Conservation (phyloP, 805 yeast genomes). For the Myxozyma geophila region DNA sequence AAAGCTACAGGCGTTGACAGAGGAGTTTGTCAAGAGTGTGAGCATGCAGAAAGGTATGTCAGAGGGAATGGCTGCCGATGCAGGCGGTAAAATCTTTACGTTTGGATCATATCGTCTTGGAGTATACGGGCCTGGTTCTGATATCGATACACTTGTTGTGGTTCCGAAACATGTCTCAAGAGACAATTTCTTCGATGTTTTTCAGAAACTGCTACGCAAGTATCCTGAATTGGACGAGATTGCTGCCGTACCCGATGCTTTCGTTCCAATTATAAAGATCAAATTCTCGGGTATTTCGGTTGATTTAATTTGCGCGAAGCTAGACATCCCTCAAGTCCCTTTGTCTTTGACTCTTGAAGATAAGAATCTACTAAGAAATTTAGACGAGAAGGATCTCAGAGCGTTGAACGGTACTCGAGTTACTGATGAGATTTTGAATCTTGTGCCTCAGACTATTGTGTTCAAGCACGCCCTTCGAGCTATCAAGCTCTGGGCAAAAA, state of each 20-base stretch:
- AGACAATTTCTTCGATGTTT: constrained; percentile 85
- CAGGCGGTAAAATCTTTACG: constrained; percentile 97
- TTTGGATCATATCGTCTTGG: constrained; percentile 94
- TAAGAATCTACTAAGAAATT: constrained; percentile 79
- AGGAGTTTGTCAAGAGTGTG: constrained; percentile 82
- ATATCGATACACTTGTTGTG: constrained; percentile 95
- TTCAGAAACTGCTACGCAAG: constrained; percentile 67
- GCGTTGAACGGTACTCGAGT: constrained; percentile 95
- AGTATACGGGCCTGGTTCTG: constrained; percentile 97
- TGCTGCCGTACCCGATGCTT: constrained; percentile 94
- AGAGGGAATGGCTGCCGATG: constrained; percentile 96
- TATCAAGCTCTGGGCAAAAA: constrained; percentile 95
- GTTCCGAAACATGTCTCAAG: constrained; percentile 94
- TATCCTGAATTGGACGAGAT: constrained; percentile 88
- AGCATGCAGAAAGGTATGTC: constrained; percentile 86
- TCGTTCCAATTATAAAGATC: constrained; percentile 93
- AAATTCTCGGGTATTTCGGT: constrained; percentile 90
- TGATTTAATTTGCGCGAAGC: constrained; percentile 82
- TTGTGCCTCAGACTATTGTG: constrained; percentile 91
- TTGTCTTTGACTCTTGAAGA: constrained; percentile 73
- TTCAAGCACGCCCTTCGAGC: constrained; percentile 92
- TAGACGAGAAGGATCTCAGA: constrained; percentile 89
- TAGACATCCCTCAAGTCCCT: constrained; percentile 86
- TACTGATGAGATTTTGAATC: constrained; percentile 85
- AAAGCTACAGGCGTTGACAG: constrained; percentile 70